Evolutionary conservation across 805 yeast species (phyloP), one percentile per base, ranked within the genome.

Genomic region (Groenewaldozyma tartarivorans): DNA sequence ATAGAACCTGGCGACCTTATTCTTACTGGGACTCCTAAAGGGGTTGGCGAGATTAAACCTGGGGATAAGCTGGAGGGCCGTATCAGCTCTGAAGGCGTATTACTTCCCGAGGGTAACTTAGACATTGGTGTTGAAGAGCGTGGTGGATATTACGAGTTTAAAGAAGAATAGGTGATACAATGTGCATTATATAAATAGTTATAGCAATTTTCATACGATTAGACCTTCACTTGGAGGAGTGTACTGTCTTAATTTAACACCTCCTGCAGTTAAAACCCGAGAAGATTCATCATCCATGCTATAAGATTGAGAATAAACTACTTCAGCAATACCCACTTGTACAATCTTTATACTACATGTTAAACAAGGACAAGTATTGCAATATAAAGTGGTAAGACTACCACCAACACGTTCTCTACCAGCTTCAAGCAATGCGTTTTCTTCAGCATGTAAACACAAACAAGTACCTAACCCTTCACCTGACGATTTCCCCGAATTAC

Each of bases 21-120:
- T 44, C 68, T 92, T 39, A 92, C 98, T 1, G 98, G 98, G 15
- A 92, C 98, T 1, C 98, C 98, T 35, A 85, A 87, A 60, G 98
- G 98, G 15, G 98, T 92, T n/a, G 96, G 97, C 5, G 65, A 72
- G 20, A 64, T 88, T 26, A 60, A 60, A 4, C 83, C 94, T 0
- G 97, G 96, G 6, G 97, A 92, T 57, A 55, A 59, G 20, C 66
- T 92, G 20, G 68, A 69, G 35, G 94, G 94, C 4, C 71, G 74
- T 48, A 61, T 86, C 47, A 62, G 59, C 21, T 72, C 69, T 24
- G 72, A 72, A 26, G 90, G 78, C 7, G 55, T 73, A 43, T 67
- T 68, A 6, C 56, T 90, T 20, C 74, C 69, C 24, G 75, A 70
- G 29, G 62, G 67, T 41, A 47, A 52, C 4, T 63, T 81, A 40